Conservation (phyloP, 345 rosid species). For the Moricandia moricandioides region DNA sequence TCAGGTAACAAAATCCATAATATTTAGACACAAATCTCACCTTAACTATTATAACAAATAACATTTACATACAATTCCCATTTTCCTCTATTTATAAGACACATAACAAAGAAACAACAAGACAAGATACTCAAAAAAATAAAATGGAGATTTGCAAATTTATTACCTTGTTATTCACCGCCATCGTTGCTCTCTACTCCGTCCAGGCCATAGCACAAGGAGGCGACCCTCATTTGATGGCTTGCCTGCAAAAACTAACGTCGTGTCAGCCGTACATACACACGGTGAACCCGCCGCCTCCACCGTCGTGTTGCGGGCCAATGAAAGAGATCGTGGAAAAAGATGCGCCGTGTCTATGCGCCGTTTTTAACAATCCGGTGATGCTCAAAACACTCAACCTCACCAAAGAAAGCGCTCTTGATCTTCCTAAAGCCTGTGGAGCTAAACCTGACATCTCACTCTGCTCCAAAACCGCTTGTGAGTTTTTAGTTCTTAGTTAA, state of each 20-base stretch:
- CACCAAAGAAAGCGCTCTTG: constrained; percentile 45
- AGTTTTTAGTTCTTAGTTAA: neutral
- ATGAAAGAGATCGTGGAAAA: constrained; percentile 37
- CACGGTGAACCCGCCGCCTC: constrained; percentile 33
- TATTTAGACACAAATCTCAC: constrained; percentile 12
- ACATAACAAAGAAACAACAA: neutral
- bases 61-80: neutral
- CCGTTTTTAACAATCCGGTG: constrained; percentile 29
- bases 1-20: neutral
- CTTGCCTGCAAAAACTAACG: constrained; percentile 43
- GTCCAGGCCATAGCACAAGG: constrained; percentile 14
- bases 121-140: neutral
- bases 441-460: constrained; percentile 35
- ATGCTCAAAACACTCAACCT: constrained; percentile 38
- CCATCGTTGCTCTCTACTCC: constrained; percentile 1
- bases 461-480: constrained; percentile 36
- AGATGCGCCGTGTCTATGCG: constrained; percentile 48
- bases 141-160: constrained; percentile 9
- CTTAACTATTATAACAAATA: neutral
- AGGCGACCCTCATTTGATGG: neutral
- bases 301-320: constrained; percentile 52
- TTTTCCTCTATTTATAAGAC: neutral
- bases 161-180: neutral
- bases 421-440: constrained; percentile 55
- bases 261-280: constrained; percentile 47